These are phyloP conservation scores for Heritiera littoralis DNA, from an alignment of 345 rosid genomes.

Conservation along the genomic window DNA sequence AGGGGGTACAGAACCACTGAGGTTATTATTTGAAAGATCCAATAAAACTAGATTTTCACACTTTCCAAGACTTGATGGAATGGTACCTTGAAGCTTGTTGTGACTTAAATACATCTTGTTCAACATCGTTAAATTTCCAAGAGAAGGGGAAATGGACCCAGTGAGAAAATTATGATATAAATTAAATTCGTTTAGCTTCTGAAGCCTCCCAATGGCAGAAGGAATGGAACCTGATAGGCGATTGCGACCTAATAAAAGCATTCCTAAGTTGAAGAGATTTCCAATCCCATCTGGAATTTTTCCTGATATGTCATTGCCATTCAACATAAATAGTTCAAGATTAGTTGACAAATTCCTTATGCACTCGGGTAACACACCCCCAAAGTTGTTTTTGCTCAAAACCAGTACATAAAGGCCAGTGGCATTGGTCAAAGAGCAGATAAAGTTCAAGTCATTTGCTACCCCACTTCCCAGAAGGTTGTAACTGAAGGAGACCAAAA, in stretches of 20 bases:
- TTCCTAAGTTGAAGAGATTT: background rate
- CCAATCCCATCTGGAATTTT: slow-evolving; percentile 20
- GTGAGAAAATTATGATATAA: background rate
- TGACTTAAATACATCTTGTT: background rate
- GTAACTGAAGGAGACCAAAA: background rate
- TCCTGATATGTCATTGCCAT: slow-evolving; percentile 2
- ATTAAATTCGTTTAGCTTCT: too few relatives aligned
- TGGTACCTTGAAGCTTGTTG: slow-evolving; percentile 18
- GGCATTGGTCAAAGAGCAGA: background rate
- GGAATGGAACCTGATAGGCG: too few relatives aligned
- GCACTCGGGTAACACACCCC: background rate
- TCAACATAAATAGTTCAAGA: background rate
- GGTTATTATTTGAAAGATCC: too few relatives aligned
- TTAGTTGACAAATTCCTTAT: background rate
- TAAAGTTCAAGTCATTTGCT: background rate
- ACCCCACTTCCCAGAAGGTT: background rate
- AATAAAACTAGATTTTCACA: background rate
- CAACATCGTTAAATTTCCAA: background rate
- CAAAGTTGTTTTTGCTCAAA: background rate
- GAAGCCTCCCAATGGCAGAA: too few relatives aligned
- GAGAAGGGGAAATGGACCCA: slow-evolving; percentile 16
- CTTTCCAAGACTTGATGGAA: slow-evolving; percentile 11
- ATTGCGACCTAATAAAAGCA: too few relatives aligned
- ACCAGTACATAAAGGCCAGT: too few relatives aligned
- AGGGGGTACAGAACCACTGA: too few relatives aligned